Evolutionary conservation across 306 rosid genomes (phyloP).

Genomic region (Carpinus viminea): DNA sequence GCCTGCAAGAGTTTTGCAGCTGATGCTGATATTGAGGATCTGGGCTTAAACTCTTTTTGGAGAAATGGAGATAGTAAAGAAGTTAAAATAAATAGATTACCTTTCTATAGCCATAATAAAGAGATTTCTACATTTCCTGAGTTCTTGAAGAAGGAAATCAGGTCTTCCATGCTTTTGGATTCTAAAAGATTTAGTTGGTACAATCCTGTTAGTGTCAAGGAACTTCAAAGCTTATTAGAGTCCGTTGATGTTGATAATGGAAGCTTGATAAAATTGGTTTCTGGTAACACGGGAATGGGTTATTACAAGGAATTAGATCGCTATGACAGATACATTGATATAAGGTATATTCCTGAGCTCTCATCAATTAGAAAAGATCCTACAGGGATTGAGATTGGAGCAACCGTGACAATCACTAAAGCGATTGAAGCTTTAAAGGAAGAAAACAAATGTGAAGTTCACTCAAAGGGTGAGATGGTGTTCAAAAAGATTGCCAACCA

Average conservation of each 20-base stretch:
- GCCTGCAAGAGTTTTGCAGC: slow-evolving; percentile 89
- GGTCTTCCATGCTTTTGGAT: slow-evolving; percentile 39
- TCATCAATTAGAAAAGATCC: slow-evolving; percentile 49
- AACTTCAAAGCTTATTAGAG: slow-evolving; percentile 49
- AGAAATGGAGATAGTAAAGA: slow-evolving; percentile 57
- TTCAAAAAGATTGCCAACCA: slow-evolving; percentile 59
- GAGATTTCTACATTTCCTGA: slow-evolving; percentile 50
- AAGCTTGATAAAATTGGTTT: slow-evolving; percentile 50
- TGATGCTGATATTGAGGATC: slow-evolving; percentile 87
- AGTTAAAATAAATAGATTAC: slow-evolving; percentile 44
- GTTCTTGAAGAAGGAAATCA: slow-evolving; percentile 54
- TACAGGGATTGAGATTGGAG: slow-evolving; percentile 72
- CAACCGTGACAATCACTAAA: slow-evolving; percentile 62
- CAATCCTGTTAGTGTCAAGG: slow-evolving; percentile 51
- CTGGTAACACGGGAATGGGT: slow-evolving; percentile 78
- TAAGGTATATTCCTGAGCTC: slow-evolving; percentile 57
- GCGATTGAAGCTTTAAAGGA: slow-evolving; percentile 58
- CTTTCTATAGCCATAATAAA: slow-evolving; percentile 37
- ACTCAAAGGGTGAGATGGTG: slow-evolving; percentile 42
- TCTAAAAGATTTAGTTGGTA: slow-evolving; percentile 54
- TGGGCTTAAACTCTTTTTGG: slow-evolving; percentile 86
- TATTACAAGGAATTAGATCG: slow-evolving; percentile 61
- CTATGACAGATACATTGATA: slow-evolving; percentile 60
- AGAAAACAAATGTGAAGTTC: slow-evolving; percentile 23
- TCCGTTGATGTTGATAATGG: slow-evolving; percentile 17